These are phyloP conservation scores for Penicillium frequentans DNA, from an alignment of 2,329 filamentous ascomycete species.

Conservation along the genomic window DNA sequence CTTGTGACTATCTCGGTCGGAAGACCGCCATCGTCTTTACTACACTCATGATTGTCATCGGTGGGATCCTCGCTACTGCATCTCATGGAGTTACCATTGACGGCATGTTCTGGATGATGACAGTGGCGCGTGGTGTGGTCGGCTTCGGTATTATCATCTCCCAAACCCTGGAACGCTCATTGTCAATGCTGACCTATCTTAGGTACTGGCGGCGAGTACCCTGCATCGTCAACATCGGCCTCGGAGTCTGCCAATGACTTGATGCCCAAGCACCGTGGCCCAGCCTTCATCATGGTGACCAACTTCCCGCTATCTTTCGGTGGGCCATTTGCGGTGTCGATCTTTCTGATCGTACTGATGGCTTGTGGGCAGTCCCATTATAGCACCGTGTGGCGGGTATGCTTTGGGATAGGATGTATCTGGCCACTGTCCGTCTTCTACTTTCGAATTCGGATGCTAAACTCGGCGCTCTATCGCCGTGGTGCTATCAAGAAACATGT, in stretches of 20 bases:
- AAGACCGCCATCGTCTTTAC: constrained; percentile 49
- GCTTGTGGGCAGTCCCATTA: constrained; percentile 37
- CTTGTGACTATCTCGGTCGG: constrained; percentile 49
- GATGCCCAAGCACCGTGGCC: constrained; percentile 39
- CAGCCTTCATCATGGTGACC: constrained; percentile 50
- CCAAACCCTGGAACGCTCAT: not conserved
- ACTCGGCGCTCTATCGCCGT: constrained; percentile 52
- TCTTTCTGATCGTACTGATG: constrained; percentile 50
- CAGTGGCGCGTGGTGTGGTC: constrained; percentile 32
- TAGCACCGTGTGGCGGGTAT: constrained; percentile 50
- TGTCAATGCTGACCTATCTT: not conserved
- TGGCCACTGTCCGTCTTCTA: constrained; percentile 57
- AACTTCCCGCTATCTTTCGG: constrained; percentile 45
- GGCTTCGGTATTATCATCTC: constrained; percentile 45
- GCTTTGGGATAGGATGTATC: constrained; percentile 51
- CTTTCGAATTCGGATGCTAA: constrained; percentile 56
- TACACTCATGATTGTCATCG: constrained; percentile 48
- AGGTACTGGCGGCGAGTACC: constrained; percentile 41
- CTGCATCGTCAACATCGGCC: constrained; percentile 28
- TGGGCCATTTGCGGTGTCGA: constrained; percentile 44
- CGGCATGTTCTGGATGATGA: constrained; percentile 54
- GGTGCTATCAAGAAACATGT: constrained; percentile 55
- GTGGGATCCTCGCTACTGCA: constrained; percentile 48
- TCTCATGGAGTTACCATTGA: constrained; percentile 46
- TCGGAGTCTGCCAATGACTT: constrained; percentile 33